These are phyloP conservation scores for Glycine latifolia DNA, from an alignment of 306 rosid species.

Conservation along the genomic window DNA sequence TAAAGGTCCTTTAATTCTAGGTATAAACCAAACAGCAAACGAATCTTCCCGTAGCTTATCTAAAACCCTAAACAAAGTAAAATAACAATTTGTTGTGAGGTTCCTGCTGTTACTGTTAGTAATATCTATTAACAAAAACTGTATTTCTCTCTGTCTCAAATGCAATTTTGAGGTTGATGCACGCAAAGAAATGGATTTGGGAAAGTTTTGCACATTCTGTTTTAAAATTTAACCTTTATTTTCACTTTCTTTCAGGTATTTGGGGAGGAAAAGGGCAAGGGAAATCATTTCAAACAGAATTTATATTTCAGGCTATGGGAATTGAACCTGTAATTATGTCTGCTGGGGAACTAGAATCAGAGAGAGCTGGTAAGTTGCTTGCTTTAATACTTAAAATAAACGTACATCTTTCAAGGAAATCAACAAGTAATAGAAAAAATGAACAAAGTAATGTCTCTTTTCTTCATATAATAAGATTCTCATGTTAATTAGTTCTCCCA, in stretches of 20 bases:
- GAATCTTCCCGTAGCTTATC: neutral
- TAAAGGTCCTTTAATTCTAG: conserved; percentile 92
- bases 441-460: conserved; percentile 28
- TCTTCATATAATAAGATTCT: conserved; percentile 23
- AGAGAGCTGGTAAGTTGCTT: conserved; percentile 85
- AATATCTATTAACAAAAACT: neutral
- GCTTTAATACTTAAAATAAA: conserved; percentile 22
- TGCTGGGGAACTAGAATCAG: conserved; percentile 97
- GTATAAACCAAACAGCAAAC: conserved; percentile 52
- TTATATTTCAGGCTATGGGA: conserved; percentile 92
- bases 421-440: neutral
- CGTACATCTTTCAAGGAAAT: neutral
- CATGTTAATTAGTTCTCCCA: conserved; percentile 5
- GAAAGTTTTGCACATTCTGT: conserved; percentile 22
- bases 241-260: conserved; percentile 62
- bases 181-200: neutral
- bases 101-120: conserved; percentile 18
- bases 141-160: conserved; percentile 11
- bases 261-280: conserved; percentile 99
- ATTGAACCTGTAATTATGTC: conserved; percentile 94
- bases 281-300: conserved; percentile 97
- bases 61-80: conserved; percentile 9
- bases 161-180: neutral
- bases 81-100: neutral
- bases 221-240: conserved; percentile 11